phyloP scores from a whole-genome alignment of 352 stramenopile genomes.

The Pythium grandisporangium region DNA sequence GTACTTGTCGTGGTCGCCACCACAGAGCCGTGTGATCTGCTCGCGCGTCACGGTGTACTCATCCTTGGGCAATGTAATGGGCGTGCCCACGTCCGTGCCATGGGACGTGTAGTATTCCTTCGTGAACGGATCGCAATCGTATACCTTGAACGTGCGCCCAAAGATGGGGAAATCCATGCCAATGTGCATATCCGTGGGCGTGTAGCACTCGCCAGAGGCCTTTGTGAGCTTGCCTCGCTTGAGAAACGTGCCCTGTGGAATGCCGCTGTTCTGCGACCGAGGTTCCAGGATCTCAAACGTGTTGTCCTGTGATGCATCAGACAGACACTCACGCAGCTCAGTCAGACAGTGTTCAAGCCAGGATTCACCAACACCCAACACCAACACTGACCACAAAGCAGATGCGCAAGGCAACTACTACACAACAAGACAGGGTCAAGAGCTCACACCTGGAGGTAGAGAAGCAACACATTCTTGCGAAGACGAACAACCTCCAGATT shows the following conservation, averaged over 20 bases:
- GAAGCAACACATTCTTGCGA: constrained; percentile 68
- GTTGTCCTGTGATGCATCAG: too few relatives aligned
- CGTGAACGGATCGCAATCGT: constrained; percentile 71
- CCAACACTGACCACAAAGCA: too few relatives aligned
- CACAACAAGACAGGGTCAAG: too few relatives aligned
- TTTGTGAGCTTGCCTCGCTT: constrained; percentile 64
- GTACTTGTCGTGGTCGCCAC: constrained; percentile 56
- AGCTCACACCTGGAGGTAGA: too few relatives aligned
- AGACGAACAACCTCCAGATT: constrained; percentile 64
- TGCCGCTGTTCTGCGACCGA: constrained; percentile 71
- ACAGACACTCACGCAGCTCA: too few relatives aligned
- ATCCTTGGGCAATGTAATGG: constrained; percentile 68
- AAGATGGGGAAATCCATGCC: constrained; percentile 70
- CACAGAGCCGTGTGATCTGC: constrained; percentile 68
- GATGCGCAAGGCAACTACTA: too few relatives aligned
- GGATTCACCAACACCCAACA: too few relatives aligned
- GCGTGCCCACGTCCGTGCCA: constrained; percentile 26
- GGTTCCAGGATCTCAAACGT: constrained; percentile 87
- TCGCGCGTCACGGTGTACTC: constrained; percentile 73
- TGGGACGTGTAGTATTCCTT: constrained; percentile 42
- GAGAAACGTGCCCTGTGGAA: constrained; percentile 82
- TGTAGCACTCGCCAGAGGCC: constrained; percentile 39
- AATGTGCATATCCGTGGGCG: constrained; percentile 40
- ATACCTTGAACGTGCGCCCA: constrained; percentile 67
- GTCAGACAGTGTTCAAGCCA: too few relatives aligned